Evolutionary conservation across 2,329 filamentous ascomycete species (phyloP), one percentile per base, ranked within the genome.

Genomic region (Penicillium sp.): DNA sequence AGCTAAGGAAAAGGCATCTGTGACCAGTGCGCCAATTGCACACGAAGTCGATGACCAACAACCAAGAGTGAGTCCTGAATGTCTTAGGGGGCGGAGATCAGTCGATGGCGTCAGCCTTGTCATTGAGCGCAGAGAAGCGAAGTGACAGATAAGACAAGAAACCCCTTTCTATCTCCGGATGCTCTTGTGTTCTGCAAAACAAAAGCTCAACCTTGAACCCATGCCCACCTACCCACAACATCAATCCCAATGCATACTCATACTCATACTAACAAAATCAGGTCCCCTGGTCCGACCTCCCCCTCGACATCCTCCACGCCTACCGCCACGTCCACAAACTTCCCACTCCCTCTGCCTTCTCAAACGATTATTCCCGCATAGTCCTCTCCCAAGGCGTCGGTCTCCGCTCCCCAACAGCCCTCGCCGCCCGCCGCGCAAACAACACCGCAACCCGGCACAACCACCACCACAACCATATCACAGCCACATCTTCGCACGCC

Each of bases 301-400:
- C 77, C 31, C 70, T 77, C 61, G 70, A 75, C 16, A 71, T 79
- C 61, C 77, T 81, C 47, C 77, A 80, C 64, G 73, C 77, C 59
- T 81, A 81, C 67, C 75, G 79, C 55, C 76, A 80, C 56, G 74
- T 75, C 63, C 77, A 80, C 63, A 78, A 75, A 63, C 71, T 81
- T 33, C 64, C 74, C 51, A 75, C 72, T n/a, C 74, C 77, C 24
- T 73, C 74, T 58, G 73, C 76, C 52, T 80, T 73, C 69, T 72
- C 75, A 35, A 74, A 69, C 44, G 69, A 74, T 53, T 79, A 80
- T 63, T 79, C 79, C 60, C 74, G 77, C 49, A 70, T 80, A 53
- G 72, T 80, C 50, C 77, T 82, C 39, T 74, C 77, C 3, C 72
- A 72, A 52, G 76, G 78, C 22, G 70, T 79, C 33, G 79, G 77